A percentile compares a stretch with the other conserved stretches of the same genome.
Conservation (phyloP, 75 land plant species). For the Sequoia sempervirens region DNA sequence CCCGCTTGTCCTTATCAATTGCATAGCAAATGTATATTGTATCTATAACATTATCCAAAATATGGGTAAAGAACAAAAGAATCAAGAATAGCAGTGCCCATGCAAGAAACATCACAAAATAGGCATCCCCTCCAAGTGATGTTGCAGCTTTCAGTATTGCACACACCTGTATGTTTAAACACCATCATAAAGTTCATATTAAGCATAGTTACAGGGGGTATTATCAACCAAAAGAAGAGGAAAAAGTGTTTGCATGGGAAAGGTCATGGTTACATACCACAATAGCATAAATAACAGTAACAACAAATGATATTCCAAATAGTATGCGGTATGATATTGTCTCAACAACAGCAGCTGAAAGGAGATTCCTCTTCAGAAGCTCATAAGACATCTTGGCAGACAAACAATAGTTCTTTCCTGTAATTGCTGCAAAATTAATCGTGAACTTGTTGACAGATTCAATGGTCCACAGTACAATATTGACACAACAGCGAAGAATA, state of each 20-base stretch:
- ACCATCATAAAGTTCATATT: neutral
- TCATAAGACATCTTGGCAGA: conserved; percentile 93
- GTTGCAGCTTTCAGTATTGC: conserved; percentile 48
- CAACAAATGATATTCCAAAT: conserved; percentile 59
- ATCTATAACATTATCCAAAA: conserved; percentile 81
- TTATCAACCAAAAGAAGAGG: neutral
- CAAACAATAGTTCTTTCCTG: conserved; percentile 85
- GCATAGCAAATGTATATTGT: conserved; percentile 91
- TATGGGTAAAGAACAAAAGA: conserved; percentile 59
- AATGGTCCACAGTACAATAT: conserved; percentile 51
- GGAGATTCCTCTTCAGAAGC: conserved; percentile 85
- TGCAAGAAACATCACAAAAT: conserved; percentile 51
- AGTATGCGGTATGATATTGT: conserved; percentile 81
- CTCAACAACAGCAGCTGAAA: conserved; percentile 93
- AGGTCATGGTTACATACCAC: conserved; percentile 45
- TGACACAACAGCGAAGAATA: conserved; percentile 63
- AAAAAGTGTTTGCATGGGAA: neutral
- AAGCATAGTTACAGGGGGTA: neutral
- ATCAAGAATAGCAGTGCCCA: conserved; percentile 62
- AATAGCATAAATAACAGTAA: conserved; percentile 76
- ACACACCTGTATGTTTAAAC: conserved; percentile 58
- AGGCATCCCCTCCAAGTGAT: conserved; percentile 37
- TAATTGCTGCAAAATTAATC: conserved; percentile 92
- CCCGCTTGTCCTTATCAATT: conserved; percentile 84
- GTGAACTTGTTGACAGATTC: conserved; percentile 96